Base-by-base conservation (phyloP, 2,329 filamentous ascomycete species). In the Colletotrichum orbiculare region DNA sequence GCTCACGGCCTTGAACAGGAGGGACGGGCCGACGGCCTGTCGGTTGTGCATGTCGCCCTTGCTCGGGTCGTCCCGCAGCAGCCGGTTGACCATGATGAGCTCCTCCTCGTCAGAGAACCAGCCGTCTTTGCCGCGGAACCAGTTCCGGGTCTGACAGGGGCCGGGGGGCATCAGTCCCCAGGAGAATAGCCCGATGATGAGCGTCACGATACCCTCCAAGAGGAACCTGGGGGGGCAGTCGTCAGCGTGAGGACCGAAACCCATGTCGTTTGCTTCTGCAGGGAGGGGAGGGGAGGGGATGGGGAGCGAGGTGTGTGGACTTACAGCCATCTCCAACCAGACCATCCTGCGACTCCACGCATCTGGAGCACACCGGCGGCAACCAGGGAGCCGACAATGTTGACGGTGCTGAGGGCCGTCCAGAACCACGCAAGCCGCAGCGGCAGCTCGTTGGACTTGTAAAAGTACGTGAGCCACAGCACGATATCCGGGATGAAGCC, bases 31-130 rank as follows among this genome's bases (percentile, higher is more conserved):
- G 7, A 85, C 78, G 1, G 81, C 79, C 71, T 86, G 78, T 37
- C 67, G 64, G 69, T 88, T 89, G 73, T 88, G 84, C 84, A 89
- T 88, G 66, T 86, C 84, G 9, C 84, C 84, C 71, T 87, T 87
- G 61, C 80, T 83, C 1, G 87, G 87, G 60, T 89, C 88, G 63
- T 90, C 88, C 1, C 88, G 83, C 6, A 83, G 77, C 9, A 87
- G 77, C 1, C 87, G 79, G 68, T 89, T 90, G 34, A 90, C 85
- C 66, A 89, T 82, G 69, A 90, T 90, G 55, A 79, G 78, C 69
- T 90, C 86, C 64, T 89, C 88, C 2, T 81, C 81, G 48, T 88
- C 85, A 3, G 71, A 84, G 73, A 90, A 90, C 85, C 87, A 90
- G 1, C 87, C 88, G 79, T 74, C 77, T 57, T 84, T 83, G 10